Percentiles rank a stretch among this genome's conserved stretches.
These are phyloP conservation scores for Colletotrichum musae DNA, from an alignment of 2,329 filamentous ascomycete genomes.

Conservation along the genomic window DNA sequence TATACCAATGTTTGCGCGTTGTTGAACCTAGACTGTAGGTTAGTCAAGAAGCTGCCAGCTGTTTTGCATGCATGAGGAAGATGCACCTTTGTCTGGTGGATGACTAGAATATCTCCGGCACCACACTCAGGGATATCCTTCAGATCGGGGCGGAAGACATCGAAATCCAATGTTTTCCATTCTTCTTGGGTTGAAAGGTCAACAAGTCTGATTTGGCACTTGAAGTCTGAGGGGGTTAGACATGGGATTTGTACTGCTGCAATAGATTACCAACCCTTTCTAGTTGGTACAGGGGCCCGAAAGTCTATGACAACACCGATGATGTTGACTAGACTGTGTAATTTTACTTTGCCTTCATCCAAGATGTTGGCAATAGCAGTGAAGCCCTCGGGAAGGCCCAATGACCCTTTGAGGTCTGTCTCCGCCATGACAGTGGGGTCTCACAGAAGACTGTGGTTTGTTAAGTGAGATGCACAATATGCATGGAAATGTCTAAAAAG, in stretches of 20 bases:
- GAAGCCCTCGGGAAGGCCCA: constrained; percentile 57
- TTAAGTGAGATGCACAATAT: not conserved
- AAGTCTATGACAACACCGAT: constrained; percentile 81
- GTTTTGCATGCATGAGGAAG: constrained; percentile 28
- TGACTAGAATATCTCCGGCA: constrained; percentile 74
- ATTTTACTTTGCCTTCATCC: constrained; percentile 50
- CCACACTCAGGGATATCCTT: constrained; percentile 63
- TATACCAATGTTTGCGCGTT: constrained; percentile 55
- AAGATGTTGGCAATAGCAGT: constrained; percentile 59
- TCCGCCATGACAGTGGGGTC: constrained; percentile 9
- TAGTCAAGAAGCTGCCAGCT: constrained; percentile 12
- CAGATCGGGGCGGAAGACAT: constrained; percentile 70
- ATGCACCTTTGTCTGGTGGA: constrained; percentile 70
- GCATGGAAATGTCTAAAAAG: not conserved
- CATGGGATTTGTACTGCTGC: not conserved
- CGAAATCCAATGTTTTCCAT: constrained; percentile 60
- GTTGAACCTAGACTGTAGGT: constrained; percentile 57
- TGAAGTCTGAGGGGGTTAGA: constrained; percentile 63
- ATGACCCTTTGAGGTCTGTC: not conserved
- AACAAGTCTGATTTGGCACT: constrained; percentile 72
- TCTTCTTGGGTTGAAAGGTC: constrained; percentile 69
- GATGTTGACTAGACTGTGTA: constrained; percentile 64
- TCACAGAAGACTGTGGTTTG: not conserved
- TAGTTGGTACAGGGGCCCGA: constrained; percentile 66
- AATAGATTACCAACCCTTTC: constrained; percentile 60